A percentile compares a stretch with the other conserved stretches of the same genome.
phyloP scores from a whole-genome alignment of 176 grass and related monocot genomes.

The Avena sativa region DNA sequence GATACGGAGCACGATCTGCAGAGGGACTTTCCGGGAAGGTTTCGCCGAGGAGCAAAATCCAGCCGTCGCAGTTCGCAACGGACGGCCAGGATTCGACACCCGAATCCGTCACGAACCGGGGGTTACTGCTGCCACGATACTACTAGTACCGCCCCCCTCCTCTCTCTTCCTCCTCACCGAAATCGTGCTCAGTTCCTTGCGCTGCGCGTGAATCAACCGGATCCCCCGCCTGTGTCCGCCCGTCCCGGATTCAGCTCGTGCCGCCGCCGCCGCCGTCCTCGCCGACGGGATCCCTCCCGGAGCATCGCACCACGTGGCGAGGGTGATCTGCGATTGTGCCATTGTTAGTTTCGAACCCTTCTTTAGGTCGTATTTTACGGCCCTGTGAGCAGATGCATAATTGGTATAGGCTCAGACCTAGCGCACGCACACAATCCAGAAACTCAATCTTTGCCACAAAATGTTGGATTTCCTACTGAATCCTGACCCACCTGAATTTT shows the following conservation, averaged over 20 bases:
- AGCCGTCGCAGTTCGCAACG: background rate
- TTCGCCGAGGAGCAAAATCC: background rate
- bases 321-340: slow-evolving; percentile 1
- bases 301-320: background rate
- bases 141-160: background rate
- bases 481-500: background rate
- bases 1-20: background rate
- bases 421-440: background rate
- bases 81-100: background rate
- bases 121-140: background rate
- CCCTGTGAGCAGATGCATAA: background rate
- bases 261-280: background rate
- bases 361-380: background rate
- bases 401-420: background rate
- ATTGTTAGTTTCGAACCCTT: background rate
- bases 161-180: background rate
- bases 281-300: no score
- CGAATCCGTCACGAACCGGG: background rate
- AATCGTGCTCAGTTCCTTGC: background rate
- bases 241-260: background rate
- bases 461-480: background rate
- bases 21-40: background rate
- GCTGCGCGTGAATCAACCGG: background rate
- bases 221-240: background rate
- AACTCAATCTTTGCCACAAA: background rate